These are phyloP conservation scores for Candida tetrigidarum DNA, from an alignment of 1,139 yeast genomes.

Conservation along the genomic window DNA sequence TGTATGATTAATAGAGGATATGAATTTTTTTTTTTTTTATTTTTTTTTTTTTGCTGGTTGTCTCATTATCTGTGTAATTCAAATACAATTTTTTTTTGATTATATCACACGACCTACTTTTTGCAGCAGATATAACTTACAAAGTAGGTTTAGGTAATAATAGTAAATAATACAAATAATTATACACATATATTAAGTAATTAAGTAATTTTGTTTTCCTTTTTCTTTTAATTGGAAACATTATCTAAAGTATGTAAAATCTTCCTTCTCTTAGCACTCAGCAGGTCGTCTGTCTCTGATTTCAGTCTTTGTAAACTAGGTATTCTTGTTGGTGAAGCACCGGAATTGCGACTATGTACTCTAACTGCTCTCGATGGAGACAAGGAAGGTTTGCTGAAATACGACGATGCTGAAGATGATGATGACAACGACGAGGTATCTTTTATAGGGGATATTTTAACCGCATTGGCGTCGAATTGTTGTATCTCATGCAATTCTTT, in stretches of 20 bases:
- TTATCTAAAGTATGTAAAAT: constrained; percentile 12
- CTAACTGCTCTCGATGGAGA: constrained; percentile 1
- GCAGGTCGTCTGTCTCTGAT: constrained; percentile 5
- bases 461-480: constrained; percentile 16
- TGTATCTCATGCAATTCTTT: constrained; percentile 15
- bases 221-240: neutral
- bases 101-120: neutral
- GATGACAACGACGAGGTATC: constrained; percentile 1
- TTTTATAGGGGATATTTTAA: constrained; percentile 16
- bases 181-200: constrained; percentile 3
- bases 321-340: constrained; percentile 13
- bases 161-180: neutral
- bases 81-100: neutral
- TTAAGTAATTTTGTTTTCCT: too few species aligned
- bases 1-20: neutral
- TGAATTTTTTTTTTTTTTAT: constrained; percentile 1
- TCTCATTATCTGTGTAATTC: neutral
- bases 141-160: too few species aligned
- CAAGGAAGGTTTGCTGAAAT: constrained; percentile 4
- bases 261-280: constrained; percentile 12
- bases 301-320: constrained; percentile 14
- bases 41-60: neutral
- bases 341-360: neutral
- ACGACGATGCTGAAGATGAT: too few species aligned
- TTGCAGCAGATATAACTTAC: neutral